Evolutionary conservation across 2,329 filamentous ascomycete genomes (phyloP).

Genomic region (Pyrenochaeta sp.): DNA sequence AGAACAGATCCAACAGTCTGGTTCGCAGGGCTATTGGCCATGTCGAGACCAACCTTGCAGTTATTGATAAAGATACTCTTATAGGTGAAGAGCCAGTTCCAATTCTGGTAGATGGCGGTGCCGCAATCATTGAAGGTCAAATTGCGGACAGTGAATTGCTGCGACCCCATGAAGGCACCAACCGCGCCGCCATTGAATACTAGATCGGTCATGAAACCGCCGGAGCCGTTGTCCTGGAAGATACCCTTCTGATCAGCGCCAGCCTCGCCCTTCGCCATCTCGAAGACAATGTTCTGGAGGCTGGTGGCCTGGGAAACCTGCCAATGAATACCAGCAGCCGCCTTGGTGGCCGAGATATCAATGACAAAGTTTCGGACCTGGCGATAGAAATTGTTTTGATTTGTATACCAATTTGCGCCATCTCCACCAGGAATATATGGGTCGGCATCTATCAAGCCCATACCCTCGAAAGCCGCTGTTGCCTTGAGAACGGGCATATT

Average conservation of each 20-base stretch:
- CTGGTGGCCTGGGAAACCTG: slow-evolving; percentile 72
- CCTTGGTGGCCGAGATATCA: slow-evolving; percentile 53
- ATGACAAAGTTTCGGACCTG: slow-evolving; percentile 64
- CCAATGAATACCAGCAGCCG: slow-evolving; percentile 68
- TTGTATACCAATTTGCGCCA: slow-evolving; percentile 60
- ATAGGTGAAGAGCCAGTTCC: slow-evolving; percentile 63
- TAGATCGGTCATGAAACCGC: slow-evolving; percentile 68
- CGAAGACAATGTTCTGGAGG: slow-evolving; percentile 69
- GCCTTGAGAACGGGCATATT: slow-evolving; percentile 77
- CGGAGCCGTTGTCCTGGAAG: slow-evolving; percentile 68
- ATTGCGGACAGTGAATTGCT: slow-evolving; percentile 67
- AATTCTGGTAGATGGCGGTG: slow-evolving; percentile 63
- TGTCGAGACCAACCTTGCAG: slow-evolving; percentile 59
- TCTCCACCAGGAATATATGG: slow-evolving; percentile 76
- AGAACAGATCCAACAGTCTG: slow-evolving; percentile 88
- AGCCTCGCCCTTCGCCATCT: slow-evolving; percentile 58
- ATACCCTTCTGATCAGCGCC: slow-evolving; percentile 65
- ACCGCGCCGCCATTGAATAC: slow-evolving; percentile 68
- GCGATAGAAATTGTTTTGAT: slow-evolving; percentile 65
- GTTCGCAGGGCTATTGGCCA: slow-evolving; percentile 62
- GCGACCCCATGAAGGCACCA: slow-evolving; percentile 68
- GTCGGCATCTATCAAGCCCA: slow-evolving; percentile 88
- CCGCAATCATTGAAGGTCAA: slow-evolving; percentile 59
- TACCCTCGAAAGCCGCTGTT: slow-evolving; percentile 72
- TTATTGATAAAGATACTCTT: slow-evolving; percentile 57